Base-by-base conservation (phyloP, 805 yeast species). In the Metschnikowia colocasiae region DNA sequence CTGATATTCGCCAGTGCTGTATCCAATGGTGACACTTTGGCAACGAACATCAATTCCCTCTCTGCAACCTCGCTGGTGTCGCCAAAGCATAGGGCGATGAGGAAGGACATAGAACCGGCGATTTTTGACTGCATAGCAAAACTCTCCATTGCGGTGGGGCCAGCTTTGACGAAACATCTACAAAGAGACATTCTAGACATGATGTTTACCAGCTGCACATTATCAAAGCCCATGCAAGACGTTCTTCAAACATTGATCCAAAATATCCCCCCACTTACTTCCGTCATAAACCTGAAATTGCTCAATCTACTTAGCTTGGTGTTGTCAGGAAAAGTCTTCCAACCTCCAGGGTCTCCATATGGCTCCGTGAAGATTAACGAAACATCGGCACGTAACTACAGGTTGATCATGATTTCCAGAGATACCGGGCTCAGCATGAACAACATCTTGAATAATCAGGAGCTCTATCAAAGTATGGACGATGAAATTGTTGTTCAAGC, bases 71-170 rank as follows among this genome's bases (percentile, higher is more conserved):
- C 65, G 6, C 56, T 65, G 26, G 57, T 63, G 34, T 71, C 79
- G 1, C 73, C 84, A 6, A 82, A 80, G 57, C 74, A 79, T 27
- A 80, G 81, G 52, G 64, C 74, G 2, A 61, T 68, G 25, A 75
- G 91, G 49, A 84, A 81, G 59, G 90, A 85, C 41, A 81, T 85
- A 37, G 95, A 88, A 54, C 85, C 87, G 0, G 90, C 96, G 1
- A 80, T 92, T 18, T 92, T 91, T 59, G 87, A 86, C 56, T 94
- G 98, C 62, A 76, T 92, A 37, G 88, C 95, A 0, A 86, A 88
- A 65, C 68, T 94, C 31, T 91, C 97, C 0, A 76, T 78, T 22
- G 92, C 98, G 0, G 88, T 92, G 13, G 97, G 97, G 0, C 95
- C 96, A 10, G 95, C 96, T 0, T 71, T 92, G 47, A 87, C 97